Evolutionary conservation across 169 alveolate genomes (phyloP), one percentile per base, ranked within the genome.

Genomic region (Plasmodium gonderi): DNA sequence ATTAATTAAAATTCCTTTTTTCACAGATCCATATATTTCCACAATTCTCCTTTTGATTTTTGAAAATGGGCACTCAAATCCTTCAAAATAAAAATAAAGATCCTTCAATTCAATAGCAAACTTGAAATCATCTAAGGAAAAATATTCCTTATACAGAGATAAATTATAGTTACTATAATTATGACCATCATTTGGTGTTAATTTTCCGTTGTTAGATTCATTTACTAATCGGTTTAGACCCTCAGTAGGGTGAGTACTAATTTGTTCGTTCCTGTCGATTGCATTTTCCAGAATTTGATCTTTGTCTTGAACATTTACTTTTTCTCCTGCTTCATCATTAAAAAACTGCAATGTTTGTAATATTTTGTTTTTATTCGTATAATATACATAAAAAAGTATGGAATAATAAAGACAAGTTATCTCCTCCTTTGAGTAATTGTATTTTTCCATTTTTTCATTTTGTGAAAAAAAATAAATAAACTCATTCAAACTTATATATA

Each of bases 1-100:
- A 72, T 65, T 77, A 31, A 90, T 60, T 60, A 90, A 1, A 26
- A 90, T 1, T 17, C 82, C 90, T 3, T 36, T 76, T 78, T 90
- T 90, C 29, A 90, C 17, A 5, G 91, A 65, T 31, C 94, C 94
- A 79, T 90, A 90, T 33, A 90, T 90, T 69, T 90, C 94, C 49
- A 90, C 69, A 40, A 90, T 90, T 78, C 94, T 90, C 72, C 94
- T 65, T 78, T 90, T 90, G 20, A 90, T 90, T 90, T 90, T 90
- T 1, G 94, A 77, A 67, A 77, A 79, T 1, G 94, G 83, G 51
- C 94, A 90, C 26, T 90, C 91, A 1, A 17, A 78, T 0, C 94
- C 94, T 79, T 90, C 94, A 54, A 90, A 90, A 54, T 90, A 90
- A 20, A 67, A 90, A 51, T 90, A 90, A 23, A 90, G 33, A 29